Evolutionary conservation across 306 rosid species (phyloP).

Genomic region (Medicago ruthenica): DNA sequence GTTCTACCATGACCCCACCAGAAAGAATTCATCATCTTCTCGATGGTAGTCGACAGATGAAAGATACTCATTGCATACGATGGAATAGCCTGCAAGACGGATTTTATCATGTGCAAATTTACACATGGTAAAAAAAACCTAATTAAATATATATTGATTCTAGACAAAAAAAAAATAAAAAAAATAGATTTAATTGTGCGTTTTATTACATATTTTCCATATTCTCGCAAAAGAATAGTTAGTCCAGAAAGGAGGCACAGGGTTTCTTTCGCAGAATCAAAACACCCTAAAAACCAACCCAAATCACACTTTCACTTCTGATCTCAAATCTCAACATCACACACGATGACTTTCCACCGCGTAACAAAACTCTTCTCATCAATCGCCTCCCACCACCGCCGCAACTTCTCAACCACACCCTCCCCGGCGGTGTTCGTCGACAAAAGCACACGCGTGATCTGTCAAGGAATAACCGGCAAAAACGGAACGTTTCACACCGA

Average conservation of each 20-base stretch:
- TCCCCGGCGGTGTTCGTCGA: constrained; percentile 95
- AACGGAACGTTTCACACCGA: constrained; percentile 96
- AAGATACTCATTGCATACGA: too few species aligned
- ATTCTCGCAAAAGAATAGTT: neutral
- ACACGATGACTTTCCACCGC: constrained; percentile 73
- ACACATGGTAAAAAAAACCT: too few species aligned
- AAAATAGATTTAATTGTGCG: too few species aligned
- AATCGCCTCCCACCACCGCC: constrained; percentile 54
- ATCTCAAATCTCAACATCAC: too few species aligned
- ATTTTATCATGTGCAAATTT: too few species aligned
- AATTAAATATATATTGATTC: too few species aligned
- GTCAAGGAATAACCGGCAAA: constrained; percentile 97
- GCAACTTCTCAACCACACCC: constrained; percentile 60
- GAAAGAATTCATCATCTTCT: too few species aligned
- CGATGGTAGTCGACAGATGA: too few species aligned
- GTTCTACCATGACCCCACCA: too few species aligned
- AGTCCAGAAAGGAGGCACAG: neutral
- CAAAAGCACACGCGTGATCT: constrained; percentile 95
- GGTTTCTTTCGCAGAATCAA: neutral
- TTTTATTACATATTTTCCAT: neutral
- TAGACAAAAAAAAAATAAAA: too few species aligned
- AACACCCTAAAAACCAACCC: constrained; percentile 13
- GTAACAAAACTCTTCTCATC: constrained; percentile 63
- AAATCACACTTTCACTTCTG: neutral
- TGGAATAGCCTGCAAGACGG: too few species aligned